These are phyloP conservation scores for Penicillium occitanis DNA, from an alignment of 2,329 filamentous ascomycete genomes.

Conservation along the genomic window DNA sequence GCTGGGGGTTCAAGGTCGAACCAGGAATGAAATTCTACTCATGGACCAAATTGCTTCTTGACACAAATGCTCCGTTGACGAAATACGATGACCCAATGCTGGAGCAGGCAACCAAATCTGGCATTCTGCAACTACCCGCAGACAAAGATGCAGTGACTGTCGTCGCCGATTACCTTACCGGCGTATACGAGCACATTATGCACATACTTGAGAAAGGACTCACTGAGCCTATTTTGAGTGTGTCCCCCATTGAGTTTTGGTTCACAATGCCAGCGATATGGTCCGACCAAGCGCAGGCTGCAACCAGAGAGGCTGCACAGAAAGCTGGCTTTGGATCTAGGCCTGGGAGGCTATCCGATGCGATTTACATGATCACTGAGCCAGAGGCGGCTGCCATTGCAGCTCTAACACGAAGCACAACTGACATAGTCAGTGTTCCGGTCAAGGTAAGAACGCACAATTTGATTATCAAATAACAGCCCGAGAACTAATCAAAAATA, in stretches of 20 bases:
- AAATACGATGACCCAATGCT: slow-evolving; percentile 27
- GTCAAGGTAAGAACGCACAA: slow-evolving; percentile 13
- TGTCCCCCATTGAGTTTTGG: slow-evolving; percentile 25
- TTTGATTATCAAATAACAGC: not conserved
- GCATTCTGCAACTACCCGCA: slow-evolving; percentile 25
- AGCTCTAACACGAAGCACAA: slow-evolving; percentile 19
- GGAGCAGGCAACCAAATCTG: slow-evolving; percentile 13
- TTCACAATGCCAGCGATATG: slow-evolving; percentile 35
- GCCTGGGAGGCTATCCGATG: not conserved
- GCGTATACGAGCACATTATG: slow-evolving; percentile 23
- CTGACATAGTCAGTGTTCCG: not conserved
- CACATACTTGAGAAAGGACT: slow-evolving; percentile 24
- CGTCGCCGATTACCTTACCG: slow-evolving; percentile 27
- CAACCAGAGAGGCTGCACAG: slow-evolving; percentile 22
- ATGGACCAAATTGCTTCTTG: slow-evolving; percentile 35
- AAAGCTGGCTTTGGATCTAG: slow-evolving; percentile 23
- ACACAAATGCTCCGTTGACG: slow-evolving; percentile 22
- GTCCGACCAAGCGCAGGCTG: slow-evolving; percentile 29
- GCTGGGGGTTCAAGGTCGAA: slow-evolving; percentile 31
- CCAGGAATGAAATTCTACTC: slow-evolving; percentile 27
- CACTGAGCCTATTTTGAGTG: slow-evolving; percentile 22
- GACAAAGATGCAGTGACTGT: slow-evolving; percentile 27
- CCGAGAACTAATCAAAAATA: not conserved
- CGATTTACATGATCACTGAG: slow-evolving; percentile 26
- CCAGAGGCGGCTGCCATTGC: slow-evolving; percentile 29